Conservation (phyloP, 2,329 filamentous ascomycete genomes). For the Verruconis gallopava region DNA sequence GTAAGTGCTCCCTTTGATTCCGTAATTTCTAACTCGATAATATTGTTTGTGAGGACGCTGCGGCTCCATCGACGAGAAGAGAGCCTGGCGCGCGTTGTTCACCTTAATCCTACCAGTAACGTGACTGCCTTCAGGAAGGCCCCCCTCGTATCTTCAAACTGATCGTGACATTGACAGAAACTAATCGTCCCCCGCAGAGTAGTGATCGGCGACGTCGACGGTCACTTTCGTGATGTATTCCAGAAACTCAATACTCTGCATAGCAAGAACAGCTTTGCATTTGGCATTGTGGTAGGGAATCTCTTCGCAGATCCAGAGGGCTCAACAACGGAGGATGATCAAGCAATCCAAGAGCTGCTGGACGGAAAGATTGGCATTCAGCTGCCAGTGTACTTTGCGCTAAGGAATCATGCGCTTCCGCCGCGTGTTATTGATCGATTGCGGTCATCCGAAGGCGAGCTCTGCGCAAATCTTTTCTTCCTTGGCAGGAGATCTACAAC, state of each 20-base stretch:
- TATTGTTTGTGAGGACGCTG: no score
- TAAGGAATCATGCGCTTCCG: conserved; percentile 64
- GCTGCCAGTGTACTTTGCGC: conserved; percentile 80
- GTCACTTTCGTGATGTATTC: conserved; percentile 63
- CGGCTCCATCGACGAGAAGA: no score
- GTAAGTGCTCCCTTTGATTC: no score
- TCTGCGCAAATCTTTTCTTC: conserved; percentile 85
- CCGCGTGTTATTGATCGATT: conserved; percentile 57
- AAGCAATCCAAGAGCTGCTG: conserved; percentile 50
- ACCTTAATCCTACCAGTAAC: conserved; percentile 6
- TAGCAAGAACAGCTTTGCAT: conserved; percentile 74
- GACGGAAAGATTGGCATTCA: conserved; percentile 60
- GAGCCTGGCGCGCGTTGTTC: conserved; percentile 7
- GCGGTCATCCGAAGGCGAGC: conserved; percentile 51
- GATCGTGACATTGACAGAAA: background rate
- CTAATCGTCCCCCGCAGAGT: conserved; percentile 40
- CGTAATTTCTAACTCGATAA: no score
- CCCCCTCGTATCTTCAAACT: conserved; percentile 7
- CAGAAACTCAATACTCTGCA: conserved; percentile 70
- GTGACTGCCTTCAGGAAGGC: conserved; percentile 32
- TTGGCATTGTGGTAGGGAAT: conserved; percentile 74
- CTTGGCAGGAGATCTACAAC: conserved; percentile 76
- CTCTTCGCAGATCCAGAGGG: conserved; percentile 50
- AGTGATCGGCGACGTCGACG: conserved; percentile 72
- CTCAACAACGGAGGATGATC: conserved; percentile 40